Evolutionary conservation across 768 basidiomycete genomes (phyloP), one percentile per base, ranked within the genome.

Genomic region (Lepiota subincarnata): DNA sequence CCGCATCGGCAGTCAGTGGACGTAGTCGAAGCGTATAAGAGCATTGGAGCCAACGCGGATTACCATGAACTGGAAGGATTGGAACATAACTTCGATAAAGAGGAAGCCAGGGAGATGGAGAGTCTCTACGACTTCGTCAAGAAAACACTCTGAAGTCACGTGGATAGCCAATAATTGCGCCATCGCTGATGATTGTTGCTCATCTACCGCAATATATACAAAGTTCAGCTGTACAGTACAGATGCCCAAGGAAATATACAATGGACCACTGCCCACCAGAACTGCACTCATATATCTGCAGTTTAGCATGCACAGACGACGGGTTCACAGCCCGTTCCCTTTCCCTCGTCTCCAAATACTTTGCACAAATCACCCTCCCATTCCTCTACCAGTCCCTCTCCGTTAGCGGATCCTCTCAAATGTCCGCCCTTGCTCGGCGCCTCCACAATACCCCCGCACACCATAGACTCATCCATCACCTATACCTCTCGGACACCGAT

Each of bases 231-330:
- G 31, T 38, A 28, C 18, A 22, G n/a, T 35, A 35, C 22, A n/a
- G 13, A 43, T 6, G 13, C 34, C 34, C 36, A 18, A 19, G 35
- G 37, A 35, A 47, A 48, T 19, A 40, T 34, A 34, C 50, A 41
- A 72, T 76, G 70, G 59, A 73, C 41, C 52, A 51, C 34, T 71
- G 69, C 47, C 78, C 78, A 13, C 65, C 70, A 31, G 78, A 80
- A 60, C 62, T 80, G 13, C 72, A 73, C 49, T 68, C 72, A 3
- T 70, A 73, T 53, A 77, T 80, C 48, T 74, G 67, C 56, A 64
- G 72, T 44, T 60, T 76, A 1, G 72, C 71, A 5, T 77, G 76
- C 56, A 55, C 63, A 8, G 73, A 74, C 53, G 73, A 73, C 39
- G 75, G 74, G 0, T 38, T 51, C 13, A 68, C 74, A 0, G 68